Evolutionary conservation across 192 early-diverging fungal genomes (phyloP), one percentile per base, ranked within the genome.

Genomic region (Backusella morwellensis): DNA sequence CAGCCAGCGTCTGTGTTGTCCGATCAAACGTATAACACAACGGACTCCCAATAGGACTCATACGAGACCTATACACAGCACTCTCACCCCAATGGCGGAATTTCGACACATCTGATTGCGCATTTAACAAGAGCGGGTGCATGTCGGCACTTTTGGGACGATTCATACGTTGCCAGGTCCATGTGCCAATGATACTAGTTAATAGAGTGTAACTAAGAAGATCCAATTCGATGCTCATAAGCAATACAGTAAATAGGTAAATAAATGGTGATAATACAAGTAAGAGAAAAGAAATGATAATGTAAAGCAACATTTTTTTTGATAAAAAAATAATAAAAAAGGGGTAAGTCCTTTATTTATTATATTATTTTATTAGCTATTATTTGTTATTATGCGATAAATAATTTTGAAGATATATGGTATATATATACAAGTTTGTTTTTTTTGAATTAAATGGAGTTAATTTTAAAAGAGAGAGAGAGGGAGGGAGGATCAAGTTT

Each of bases 121-220:
- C 74, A 38, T 84, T 76, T 1, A 91, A 84, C 23, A 90, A 68
- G 9, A 90, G 78, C 1, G 90, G 90, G 44, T 91, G 90, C 14
- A 91, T 81, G 59, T 91, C 90, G 21, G 89, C 82, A 36, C 78
- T 85, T 26, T 80, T 77, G 32, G 79, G 75, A 38, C 73, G 80
- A 21, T 75, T 66, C 21, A 86, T 74, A 26, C 79, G 84, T 40
- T 83, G 12, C 3, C 87, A 47, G 2, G 82, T 72, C 19, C 75
- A 66, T 1, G 85, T 81, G 44, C 84, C 82, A 23, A 80, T 54
- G 26, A 85, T 85, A 35, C 84, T 75, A 0, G 72, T 70, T 7
- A 84, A 54, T 12, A 90, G 59, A 19, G 86, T 66, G 42, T 85
- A 76, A 40, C 85, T 85, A 23, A 88, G 77, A 8, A 84, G 75